Evolutionary conservation across 192 early-diverging fungal species (phyloP).

Genomic region (Allomyces arbusculus): DNA sequence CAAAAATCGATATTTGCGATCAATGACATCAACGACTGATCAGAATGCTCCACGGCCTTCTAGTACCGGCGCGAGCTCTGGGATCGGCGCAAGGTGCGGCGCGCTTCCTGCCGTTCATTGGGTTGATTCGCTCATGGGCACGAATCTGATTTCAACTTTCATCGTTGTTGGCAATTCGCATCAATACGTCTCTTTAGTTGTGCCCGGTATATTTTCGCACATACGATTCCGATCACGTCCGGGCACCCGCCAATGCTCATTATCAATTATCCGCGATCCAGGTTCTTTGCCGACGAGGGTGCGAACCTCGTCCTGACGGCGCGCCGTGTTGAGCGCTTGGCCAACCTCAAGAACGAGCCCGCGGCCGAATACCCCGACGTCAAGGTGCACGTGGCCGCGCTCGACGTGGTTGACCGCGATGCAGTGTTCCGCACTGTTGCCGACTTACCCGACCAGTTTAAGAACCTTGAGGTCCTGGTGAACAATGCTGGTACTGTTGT

Average conservation of each 20-base stretch:
- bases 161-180: too few species aligned
- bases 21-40: too few species aligned
- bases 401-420: constrained; percentile 48
- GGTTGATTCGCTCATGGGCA: too few species aligned
- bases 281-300: constrained; percentile 19
- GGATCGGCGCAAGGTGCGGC: constrained; percentile 22
- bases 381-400: constrained; percentile 31
- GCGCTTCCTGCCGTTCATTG: too few species aligned
- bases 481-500: constrained; percentile 55
- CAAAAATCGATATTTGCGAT: too few species aligned
- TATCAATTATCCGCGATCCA: neutral
- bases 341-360: constrained; percentile 29
- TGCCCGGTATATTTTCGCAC: too few species aligned
- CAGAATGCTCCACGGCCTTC: too few species aligned
- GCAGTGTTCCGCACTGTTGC: constrained; percentile 24
- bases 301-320: constrained; percentile 33
- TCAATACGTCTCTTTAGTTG: too few species aligned
- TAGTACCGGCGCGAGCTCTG: constrained; percentile 24
- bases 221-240: too few species aligned
- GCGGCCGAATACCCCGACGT: constrained; percentile 19
- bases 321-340: constrained; percentile 40
- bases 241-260: too few species aligned
- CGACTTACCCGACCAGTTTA: constrained; percentile 29
- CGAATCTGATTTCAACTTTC: too few species aligned
- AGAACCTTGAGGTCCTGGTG: constrained; percentile 56